Evolutionary conservation across 345 rosid genomes (phyloP).

Genomic region (Isatis tinctoria): DNA sequence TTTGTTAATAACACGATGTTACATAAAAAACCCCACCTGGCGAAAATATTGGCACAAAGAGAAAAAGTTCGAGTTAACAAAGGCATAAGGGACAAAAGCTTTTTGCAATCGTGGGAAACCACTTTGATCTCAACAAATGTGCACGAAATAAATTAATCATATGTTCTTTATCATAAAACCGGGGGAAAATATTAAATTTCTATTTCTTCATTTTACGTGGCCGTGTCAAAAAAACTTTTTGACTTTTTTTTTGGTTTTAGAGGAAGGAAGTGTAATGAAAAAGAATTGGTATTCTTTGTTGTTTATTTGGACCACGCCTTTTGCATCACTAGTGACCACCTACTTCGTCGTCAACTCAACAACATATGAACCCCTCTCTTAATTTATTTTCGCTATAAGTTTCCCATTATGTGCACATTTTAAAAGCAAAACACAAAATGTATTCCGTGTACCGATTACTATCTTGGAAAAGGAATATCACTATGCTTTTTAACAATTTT

Average conservation of each 20-base stretch:
- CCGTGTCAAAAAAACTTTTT: conserved; percentile 7
- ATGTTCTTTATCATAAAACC: neutral
- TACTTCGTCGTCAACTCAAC: conserved; percentile 8
- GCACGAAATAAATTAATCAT: neutral
- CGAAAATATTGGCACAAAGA: conserved; percentile 14
- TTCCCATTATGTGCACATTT: neutral
- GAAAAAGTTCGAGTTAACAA: neutral
- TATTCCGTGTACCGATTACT: neutral
- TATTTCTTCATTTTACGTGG: neutral
- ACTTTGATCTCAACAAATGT: conserved; percentile 11
- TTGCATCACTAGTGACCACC: conserved; percentile 16
- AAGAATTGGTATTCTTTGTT: conserved; percentile 10
- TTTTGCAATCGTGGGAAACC: conserved; percentile 28
- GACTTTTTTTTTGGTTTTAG: neutral
- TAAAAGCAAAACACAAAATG: neutral
- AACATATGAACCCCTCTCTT: neutral
- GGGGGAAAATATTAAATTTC: no score
- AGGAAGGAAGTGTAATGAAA: neutral
- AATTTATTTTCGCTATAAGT: neutral
- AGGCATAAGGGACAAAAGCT: neutral
- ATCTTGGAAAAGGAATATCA: neutral
- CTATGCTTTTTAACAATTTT: neutral
- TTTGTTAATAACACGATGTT: neutral
- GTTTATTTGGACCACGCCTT: conserved; percentile 6
- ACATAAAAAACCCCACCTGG: conserved; percentile 13